A percentile compares a stretch with the other conserved stretches of the same genome.
phyloP scores from a whole-genome alignment of 345 rosid genomes.

The Bretschneidera sinensis region DNA sequence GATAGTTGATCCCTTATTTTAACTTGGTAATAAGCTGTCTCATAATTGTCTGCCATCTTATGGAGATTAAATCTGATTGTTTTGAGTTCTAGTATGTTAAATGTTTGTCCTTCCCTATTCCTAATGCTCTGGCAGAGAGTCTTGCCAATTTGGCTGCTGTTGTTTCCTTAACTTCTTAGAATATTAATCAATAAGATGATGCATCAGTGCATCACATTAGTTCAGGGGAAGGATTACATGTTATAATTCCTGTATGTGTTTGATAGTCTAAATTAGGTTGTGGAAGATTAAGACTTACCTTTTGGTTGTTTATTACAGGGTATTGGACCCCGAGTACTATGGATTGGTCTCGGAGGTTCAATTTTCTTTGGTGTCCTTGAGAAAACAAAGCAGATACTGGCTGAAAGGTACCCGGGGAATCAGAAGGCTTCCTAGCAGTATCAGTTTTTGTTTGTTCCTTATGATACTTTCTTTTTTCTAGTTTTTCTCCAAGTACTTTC shows the following conservation, averaged over 20 bases:
- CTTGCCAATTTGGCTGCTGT: no score
- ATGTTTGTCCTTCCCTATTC: no score
- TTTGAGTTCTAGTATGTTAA: no score
- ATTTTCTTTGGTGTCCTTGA: slow-evolving; percentile 69
- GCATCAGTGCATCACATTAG: not conserved
- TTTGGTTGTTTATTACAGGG: slow-evolving; percentile 40
- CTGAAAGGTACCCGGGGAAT: slow-evolving; percentile 22
- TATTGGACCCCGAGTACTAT: slow-evolving; percentile 66
- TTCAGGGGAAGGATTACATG: not conserved
- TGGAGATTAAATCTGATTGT: no score
- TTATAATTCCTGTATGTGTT: not conserved
- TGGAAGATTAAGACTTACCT: not conserved
- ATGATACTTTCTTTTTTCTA: no score
- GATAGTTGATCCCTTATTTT: no score
- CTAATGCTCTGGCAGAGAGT: no score
- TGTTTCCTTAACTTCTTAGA: no score
- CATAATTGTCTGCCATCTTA: no score
- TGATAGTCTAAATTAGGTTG: not conserved
- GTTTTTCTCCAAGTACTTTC: no score
- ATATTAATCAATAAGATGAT: not conserved
- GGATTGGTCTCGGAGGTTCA: slow-evolving; percentile 76
- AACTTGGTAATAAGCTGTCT: no score
- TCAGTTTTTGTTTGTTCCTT: no score
- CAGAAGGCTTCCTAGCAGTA: slow-evolving; percentile 3
- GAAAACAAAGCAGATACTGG: slow-evolving; percentile 54